Percentiles rank a stretch among this genome's conserved stretches.
Evolutionary conservation across 164 flowering plant genomes (phyloP).

Genomic region (Buxus sempervirens): DNA sequence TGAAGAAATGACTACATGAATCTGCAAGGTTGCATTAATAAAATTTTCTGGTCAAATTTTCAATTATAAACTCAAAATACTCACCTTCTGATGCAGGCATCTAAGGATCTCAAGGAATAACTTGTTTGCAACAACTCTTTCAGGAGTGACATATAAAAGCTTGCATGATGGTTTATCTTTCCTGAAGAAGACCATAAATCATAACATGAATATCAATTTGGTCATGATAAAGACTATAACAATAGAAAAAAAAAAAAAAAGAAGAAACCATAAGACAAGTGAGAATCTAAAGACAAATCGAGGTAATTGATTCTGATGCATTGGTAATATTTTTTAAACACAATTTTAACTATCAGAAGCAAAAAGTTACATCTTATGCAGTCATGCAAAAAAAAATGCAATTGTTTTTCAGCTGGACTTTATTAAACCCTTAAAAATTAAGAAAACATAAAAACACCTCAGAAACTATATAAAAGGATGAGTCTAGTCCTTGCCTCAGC

Average conservation of each 20-base stretch:
- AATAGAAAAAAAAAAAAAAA: too few relatives aligned
- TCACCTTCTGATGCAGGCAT: constrained; percentile 65
- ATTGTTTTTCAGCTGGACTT: background rate
- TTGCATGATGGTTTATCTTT: constrained; percentile 87
- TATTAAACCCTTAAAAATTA: too few relatives aligned
- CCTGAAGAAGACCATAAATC: constrained; percentile 30
- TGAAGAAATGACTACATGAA: background rate
- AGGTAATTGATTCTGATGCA: background rate
- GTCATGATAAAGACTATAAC: background rate
- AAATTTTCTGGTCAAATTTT: background rate
- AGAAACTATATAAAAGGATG: background rate
- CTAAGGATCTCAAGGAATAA: constrained; percentile 65
- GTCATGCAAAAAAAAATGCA: background rate
- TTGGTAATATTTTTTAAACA: background rate
- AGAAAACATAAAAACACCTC: background rate
- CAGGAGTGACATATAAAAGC: constrained; percentile 94
- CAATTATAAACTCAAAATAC: constrained; percentile 6
- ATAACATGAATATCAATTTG: background rate
- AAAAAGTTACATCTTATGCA: background rate
- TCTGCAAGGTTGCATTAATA: constrained; percentile 1
- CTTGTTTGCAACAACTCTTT: constrained; percentile 76
- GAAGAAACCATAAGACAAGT: background rate
- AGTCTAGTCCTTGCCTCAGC: constrained; percentile 53
- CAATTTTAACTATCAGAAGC: background rate
- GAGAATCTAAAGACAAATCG: too few relatives aligned